A percentile compares a stretch with the other conserved stretches of the same genome.
These are phyloP conservation scores for Fusarium udum DNA, from an alignment of 2,329 filamentous ascomycete species.

Conservation along the genomic window DNA sequence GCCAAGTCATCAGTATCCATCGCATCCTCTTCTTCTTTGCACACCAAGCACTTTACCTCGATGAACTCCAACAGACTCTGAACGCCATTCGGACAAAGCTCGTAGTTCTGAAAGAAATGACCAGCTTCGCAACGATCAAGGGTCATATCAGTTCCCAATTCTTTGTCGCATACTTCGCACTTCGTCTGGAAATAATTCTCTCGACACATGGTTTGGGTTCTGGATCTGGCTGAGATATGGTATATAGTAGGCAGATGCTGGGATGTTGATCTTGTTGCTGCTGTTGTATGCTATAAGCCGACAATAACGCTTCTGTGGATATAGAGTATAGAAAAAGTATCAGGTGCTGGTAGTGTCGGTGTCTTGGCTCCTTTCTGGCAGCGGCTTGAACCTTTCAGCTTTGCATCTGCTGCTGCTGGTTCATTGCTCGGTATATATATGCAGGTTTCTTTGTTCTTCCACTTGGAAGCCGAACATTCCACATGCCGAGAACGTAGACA, in stretches of 20 bases:
- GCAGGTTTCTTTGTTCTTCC: neutral
- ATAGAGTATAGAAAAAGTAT: neutral
- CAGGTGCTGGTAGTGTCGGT: too few relatives aligned
- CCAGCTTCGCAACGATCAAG: neutral
- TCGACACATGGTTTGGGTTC: neutral
- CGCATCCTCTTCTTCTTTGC: fast-evolving
- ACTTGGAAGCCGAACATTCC: fast-evolving
- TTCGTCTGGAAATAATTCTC: neutral
- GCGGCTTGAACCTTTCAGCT: fast-evolving
- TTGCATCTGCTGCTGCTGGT: neutral
- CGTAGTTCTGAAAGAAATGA: neutral
- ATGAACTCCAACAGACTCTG: neutral
- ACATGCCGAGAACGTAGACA: fast-evolving
- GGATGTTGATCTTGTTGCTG: neutral
- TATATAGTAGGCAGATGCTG: neutral
- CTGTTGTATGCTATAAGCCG: neutral
- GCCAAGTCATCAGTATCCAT: neutral
- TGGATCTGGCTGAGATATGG: neutral
- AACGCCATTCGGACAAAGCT: neutral
- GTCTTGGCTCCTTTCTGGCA: neutral
- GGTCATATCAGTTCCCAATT: neutral
- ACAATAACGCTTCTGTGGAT: fast-evolving
- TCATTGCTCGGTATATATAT: neutral
- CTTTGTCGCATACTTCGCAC: neutral
- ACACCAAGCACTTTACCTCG: neutral